Evolutionary conservation across 2,329 filamentous ascomycete genomes (phyloP).

Genomic region (Hirsutella rhossiliensis): DNA sequence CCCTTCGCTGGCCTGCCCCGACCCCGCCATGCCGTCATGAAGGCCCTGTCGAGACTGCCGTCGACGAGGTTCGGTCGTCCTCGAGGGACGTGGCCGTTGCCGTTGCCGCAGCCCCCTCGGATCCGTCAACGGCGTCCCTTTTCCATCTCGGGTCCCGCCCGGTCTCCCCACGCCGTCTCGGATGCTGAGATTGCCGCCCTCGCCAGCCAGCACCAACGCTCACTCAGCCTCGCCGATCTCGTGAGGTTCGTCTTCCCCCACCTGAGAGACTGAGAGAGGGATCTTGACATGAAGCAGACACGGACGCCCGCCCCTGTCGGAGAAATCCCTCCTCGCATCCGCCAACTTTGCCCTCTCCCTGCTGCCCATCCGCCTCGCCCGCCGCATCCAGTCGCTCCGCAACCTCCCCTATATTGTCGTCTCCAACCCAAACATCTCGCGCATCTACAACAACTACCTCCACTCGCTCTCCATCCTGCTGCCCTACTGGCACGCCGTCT

Average conservation of each 20-base stretch:
- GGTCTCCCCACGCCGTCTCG: conserved; percentile 25
- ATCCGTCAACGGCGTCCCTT: not conserved
- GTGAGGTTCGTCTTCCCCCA: conserved; percentile 51
- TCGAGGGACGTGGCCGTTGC: not conserved
- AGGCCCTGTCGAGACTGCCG: not conserved
- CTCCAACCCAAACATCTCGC: conserved; percentile 88
- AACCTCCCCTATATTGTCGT: conserved; percentile 97
- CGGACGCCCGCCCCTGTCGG: conserved; percentile 74
- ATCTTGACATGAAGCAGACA: conserved; percentile 29
- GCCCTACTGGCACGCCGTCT: conserved; percentile 54
- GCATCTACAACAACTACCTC: conserved; percentile 93
- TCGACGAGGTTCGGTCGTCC: not conserved
- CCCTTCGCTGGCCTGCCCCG: too few relatives aligned
- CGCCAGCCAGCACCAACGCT: conserved; percentile 65
- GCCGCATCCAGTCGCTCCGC: conserved; percentile 83
- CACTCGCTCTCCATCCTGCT: conserved; percentile 85
- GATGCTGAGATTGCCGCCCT: conserved; percentile 71
- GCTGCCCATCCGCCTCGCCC: conserved; percentile 81
- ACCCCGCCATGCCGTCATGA: not conserved
- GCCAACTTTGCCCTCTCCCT: conserved; percentile 94
- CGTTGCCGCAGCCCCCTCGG: not conserved
- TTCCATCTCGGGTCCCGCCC: not conserved
- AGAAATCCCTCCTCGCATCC: conserved; percentile 69
- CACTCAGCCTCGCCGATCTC: conserved; percentile 75
- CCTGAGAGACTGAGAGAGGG: not conserved